These are phyloP conservation scores for Casuarina cunninghamiana DNA, from an alignment of 306 rosid species.

Conservation along the genomic window DNA sequence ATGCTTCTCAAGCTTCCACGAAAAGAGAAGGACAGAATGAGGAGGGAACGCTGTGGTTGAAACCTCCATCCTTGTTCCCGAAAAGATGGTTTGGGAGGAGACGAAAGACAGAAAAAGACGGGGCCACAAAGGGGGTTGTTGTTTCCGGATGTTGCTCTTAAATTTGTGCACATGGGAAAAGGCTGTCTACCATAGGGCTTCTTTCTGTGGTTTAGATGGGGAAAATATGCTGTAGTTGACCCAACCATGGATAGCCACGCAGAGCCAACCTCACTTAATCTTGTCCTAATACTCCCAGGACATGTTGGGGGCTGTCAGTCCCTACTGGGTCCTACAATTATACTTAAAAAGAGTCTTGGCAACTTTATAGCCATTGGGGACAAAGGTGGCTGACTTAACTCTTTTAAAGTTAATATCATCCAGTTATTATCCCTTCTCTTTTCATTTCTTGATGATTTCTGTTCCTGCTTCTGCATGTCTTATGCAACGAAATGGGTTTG, in stretches of 20 bases:
- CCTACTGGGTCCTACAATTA: constrained; percentile 65
- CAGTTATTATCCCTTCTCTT: neutral
- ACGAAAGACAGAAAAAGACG: constrained; percentile 26
- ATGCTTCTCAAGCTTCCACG: constrained; percentile 17
- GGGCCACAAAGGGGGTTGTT: constrained; percentile 73
- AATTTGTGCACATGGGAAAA: constrained; percentile 99
- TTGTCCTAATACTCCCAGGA: constrained; percentile 79
- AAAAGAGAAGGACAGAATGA: neutral
- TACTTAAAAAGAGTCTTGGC: neutral
- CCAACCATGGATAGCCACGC: constrained; percentile 85
- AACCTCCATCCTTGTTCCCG: constrained; percentile 35
- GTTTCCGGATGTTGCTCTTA: constrained; percentile 94
- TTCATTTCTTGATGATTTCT: too few species aligned
- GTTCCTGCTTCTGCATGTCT: too few species aligned
- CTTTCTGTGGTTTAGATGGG: constrained; percentile 74
- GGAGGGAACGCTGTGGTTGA: too few species aligned
- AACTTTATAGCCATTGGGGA: neutral
- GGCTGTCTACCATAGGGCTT: constrained; percentile 73
- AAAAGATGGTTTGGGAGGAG: constrained; percentile 45
- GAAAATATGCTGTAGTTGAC: constrained; percentile 76
- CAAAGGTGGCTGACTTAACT: constrained; percentile 17
- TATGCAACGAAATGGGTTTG: too few species aligned
- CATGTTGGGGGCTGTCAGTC: constrained; percentile 73
- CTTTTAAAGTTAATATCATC: constrained; percentile 17
- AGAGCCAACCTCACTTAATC: constrained; percentile 58